These are phyloP conservation scores for Acarospora socialis DNA, from an alignment of 2,329 filamentous ascomycete species.

Conservation along the genomic window DNA sequence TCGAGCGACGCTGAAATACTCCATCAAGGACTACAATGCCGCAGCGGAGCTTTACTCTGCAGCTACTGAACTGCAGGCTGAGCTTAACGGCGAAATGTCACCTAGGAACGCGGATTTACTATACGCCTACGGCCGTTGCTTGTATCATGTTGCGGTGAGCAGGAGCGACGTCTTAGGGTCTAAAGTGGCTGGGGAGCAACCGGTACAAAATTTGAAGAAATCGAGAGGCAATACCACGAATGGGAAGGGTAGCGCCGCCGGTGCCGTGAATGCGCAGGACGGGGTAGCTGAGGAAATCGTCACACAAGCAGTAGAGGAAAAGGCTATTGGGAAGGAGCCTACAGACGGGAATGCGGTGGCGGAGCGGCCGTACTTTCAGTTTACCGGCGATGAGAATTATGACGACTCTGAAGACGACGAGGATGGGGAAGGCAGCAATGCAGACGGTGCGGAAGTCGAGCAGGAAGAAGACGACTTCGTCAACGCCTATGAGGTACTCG, in stretches of 20 bases:
- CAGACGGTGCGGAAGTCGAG: constrained; percentile 36
- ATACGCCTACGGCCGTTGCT: constrained; percentile 82
- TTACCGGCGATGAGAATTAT: constrained; percentile 88
- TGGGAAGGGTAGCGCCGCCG: constrained; percentile 12
- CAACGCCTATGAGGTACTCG: constrained; percentile 49
- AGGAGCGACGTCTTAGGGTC: constrained; percentile 91
- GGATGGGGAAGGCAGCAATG: constrained; percentile 28
- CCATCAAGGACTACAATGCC: constrained; percentile 73
- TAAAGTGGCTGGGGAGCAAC: constrained; percentile 49
- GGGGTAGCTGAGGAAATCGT: constrained; percentile 35
- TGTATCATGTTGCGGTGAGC: constrained; percentile 86
- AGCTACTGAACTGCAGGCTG: constrained; percentile 78
- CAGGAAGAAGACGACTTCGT: constrained; percentile 52
- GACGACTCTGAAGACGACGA: constrained; percentile 59
- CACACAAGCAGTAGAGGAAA: constrained; percentile 23
- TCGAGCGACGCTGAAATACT: constrained; percentile 71
- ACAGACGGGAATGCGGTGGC: background rate
- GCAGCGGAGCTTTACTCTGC: constrained; percentile 79
- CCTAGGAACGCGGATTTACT: constrained; percentile 85
- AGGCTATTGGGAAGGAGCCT: constrained; percentile 20
- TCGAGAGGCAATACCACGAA: constrained; percentile 22
- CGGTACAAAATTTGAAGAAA: constrained; percentile 38
- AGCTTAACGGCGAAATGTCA: constrained; percentile 82
- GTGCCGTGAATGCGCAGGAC: constrained; percentile 20
- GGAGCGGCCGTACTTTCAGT: constrained; percentile 59